Evolutionary conservation across 306 rosid genomes (phyloP).

Genomic region (Leucaena leucocephala): DNA sequence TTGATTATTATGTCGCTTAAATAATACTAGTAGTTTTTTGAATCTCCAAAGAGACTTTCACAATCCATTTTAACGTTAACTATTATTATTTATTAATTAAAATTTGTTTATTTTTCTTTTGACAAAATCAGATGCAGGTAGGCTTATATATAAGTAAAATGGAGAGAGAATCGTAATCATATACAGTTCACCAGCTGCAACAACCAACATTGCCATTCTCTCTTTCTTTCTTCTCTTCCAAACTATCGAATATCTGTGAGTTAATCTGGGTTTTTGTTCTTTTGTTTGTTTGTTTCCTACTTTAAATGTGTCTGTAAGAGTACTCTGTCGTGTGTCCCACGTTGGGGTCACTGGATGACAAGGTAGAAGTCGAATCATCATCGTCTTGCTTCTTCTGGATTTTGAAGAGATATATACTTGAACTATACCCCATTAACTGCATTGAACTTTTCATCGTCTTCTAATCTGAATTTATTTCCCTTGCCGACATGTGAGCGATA

Average conservation of each 20-base stretch:
- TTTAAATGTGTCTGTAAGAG: constrained; percentile 20
- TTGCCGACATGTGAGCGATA: constrained; percentile 17
- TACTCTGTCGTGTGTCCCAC: constrained; percentile 28
- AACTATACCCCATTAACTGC: not conserved
- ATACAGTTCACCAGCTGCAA: constrained; percentile 1
- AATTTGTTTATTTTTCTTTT: not conserved
- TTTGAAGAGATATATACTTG: constrained; percentile 8
- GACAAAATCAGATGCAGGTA: not conserved
- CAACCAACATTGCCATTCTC: not conserved
- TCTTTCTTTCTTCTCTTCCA: not conserved
- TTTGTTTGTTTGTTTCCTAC: not conserved
- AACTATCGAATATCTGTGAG: not conserved
- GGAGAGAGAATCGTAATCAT: not conserved
- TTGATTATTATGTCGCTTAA: not conserved
- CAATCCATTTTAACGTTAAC: not conserved
- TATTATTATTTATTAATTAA: not conserved
- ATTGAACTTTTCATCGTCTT: constrained; percentile 2
- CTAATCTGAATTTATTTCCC: not conserved
- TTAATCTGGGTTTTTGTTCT: constrained; percentile 10
- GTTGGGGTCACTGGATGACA: constrained; percentile 20
- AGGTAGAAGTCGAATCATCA: constrained; percentile 1
- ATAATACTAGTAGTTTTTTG: too few relatives aligned
- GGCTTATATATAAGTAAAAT: not conserved
- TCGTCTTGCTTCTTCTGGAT: constrained; percentile 27
- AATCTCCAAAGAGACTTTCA: not conserved